Percentiles rank a stretch among this genome's conserved stretches.
These are phyloP conservation scores for Pistacia integerrima DNA, from an alignment of 345 rosid genomes.

Conservation along the genomic window DNA sequence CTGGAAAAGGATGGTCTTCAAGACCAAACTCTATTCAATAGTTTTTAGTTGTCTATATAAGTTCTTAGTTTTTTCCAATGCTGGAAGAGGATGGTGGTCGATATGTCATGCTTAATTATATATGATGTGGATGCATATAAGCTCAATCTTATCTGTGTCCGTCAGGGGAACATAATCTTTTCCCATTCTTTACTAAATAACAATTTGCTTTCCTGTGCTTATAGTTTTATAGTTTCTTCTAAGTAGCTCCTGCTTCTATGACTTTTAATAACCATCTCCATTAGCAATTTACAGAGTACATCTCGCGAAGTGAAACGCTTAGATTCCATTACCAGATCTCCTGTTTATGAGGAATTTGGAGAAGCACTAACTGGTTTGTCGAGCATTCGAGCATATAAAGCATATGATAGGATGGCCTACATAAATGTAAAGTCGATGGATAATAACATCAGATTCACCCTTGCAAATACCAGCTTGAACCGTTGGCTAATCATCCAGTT, in stretches of 20 bases:
- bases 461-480: slow-evolving; percentile 72
- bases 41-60: not conserved
- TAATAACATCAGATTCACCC: slow-evolving; percentile 86
- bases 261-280: not conserved
- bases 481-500: slow-evolving; percentile 87
- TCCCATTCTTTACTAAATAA: not conserved
- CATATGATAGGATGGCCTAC: slow-evolving; percentile 77
- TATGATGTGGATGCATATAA: not conserved
- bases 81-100: too few species aligned
- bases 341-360: slow-evolving; percentile 90
- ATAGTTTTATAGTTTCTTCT: slow-evolving; percentile 3
- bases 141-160: not conserved
- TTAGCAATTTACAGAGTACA: slow-evolving; percentile 59
- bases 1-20: not conserved
- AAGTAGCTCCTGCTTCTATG: not conserved
- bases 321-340: slow-evolving; percentile 88
- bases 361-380: slow-evolving; percentile 94
- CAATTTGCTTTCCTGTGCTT: not conserved
- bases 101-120: not conserved
- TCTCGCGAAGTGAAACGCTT: slow-evolving; percentile 92
- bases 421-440: slow-evolving; percentile 88
- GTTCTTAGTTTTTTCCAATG: not conserved
- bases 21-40: not conserved
- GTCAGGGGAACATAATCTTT: not conserved
- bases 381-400: slow-evolving; percentile 87